Evolutionary conservation across 768 basidiomycete genomes (phyloP).

Genomic region (Termitomyces bulborhizus): DNA sequence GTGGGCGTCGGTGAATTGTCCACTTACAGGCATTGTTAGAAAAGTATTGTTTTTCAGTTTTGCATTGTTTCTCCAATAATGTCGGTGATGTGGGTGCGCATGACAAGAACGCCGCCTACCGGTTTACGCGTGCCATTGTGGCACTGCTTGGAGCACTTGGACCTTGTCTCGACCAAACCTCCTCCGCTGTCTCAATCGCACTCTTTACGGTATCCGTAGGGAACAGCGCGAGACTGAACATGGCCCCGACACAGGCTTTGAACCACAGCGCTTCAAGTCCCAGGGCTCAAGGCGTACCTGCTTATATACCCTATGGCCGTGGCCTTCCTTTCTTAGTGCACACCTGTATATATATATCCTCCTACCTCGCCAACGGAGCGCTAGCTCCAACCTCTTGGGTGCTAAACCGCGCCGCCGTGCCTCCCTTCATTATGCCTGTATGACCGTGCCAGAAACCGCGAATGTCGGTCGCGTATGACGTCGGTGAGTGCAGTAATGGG

Average conservation of each 20-base stretch:
- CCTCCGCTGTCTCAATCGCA: slow-evolving; percentile 90
- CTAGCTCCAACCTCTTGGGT: slow-evolving; percentile 75
- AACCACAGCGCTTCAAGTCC: slow-evolving; percentile 69
- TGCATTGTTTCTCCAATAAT: no score
- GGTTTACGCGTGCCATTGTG: no score
- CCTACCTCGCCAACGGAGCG: slow-evolving; percentile 49
- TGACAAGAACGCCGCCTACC: not conserved
- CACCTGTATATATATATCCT: slow-evolving; percentile 4
- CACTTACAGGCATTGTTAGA: not conserved
- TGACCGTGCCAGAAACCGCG: slow-evolving; percentile 96
- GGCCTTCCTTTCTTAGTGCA: no score
- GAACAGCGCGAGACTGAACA: slow-evolving; percentile 86
- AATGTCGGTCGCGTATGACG: slow-evolving; percentile 64
- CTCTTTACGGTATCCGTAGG: slow-evolving; percentile 95
- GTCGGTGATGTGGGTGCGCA: not conserved
- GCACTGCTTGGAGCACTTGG: no score
- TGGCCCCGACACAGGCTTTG: slow-evolving; percentile 81
- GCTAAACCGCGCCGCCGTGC: slow-evolving; percentile 86
- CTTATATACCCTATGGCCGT: not conserved
- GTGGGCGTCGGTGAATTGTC: not conserved
- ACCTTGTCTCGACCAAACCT: slow-evolving; percentile 35
- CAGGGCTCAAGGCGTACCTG: slow-evolving; percentile 49
- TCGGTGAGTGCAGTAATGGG: slow-evolving; percentile 24
- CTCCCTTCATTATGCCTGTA: slow-evolving; percentile 88
- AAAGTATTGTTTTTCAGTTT: not conserved